Conservation (phyloP, 768 basidiomycete genomes). For the Kwoniella europaea region DNA sequence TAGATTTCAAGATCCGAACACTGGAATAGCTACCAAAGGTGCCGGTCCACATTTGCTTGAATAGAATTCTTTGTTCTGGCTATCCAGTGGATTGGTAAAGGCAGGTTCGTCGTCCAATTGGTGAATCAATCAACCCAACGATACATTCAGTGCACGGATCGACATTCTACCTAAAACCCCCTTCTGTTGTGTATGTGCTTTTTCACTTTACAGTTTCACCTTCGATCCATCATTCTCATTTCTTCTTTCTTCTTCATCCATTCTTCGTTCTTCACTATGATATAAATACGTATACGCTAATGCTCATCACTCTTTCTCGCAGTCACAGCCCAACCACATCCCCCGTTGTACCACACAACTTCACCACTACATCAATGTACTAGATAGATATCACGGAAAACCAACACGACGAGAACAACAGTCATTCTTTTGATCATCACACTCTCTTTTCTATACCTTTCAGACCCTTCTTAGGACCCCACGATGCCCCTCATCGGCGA, state of each 20-base stretch:
- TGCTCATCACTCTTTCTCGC: background rate
- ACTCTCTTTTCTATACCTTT: background rate
- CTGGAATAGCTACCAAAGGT: background rate
- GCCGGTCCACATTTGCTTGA: background rate
- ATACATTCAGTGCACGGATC: background rate
- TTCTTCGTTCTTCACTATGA: background rate
- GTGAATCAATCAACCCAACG: constrained; percentile 1
- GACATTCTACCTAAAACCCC: background rate
- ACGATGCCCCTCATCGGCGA: constrained; percentile 43
- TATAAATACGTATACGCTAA: background rate
- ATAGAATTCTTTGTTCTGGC: background rate
- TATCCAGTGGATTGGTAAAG: background rate
- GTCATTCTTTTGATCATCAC: constrained; percentile 6
- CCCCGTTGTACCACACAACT: background rate
- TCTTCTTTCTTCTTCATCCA: background rate
- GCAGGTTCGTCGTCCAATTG: background rate
- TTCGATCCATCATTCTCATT: background rate
- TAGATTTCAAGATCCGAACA: background rate
- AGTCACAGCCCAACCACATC: background rate
- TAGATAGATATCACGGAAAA: background rate
- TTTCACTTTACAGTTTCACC: background rate
- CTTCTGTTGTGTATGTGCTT: background rate
- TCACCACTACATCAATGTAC: background rate
- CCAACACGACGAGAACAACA: background rate
- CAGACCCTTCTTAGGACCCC: background rate